Percentiles rank a stretch among this genome's conserved stretches.
These are phyloP conservation scores for Suillus paluster DNA, from an alignment of 768 basidiomycete species.

Conservation along the genomic window DNA sequence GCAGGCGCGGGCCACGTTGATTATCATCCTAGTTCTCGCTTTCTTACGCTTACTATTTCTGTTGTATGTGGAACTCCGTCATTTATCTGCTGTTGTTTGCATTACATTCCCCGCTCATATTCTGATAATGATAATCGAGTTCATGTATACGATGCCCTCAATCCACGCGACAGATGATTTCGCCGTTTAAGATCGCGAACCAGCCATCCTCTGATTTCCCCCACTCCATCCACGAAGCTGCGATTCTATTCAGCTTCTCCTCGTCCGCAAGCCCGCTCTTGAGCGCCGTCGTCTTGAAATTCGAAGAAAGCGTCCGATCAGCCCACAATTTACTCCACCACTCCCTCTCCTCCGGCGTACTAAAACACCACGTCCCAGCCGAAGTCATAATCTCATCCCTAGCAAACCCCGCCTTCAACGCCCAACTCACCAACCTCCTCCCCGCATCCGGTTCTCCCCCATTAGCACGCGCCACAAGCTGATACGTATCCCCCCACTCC, in stretches of 20 bases:
- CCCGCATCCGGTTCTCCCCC: constrained; percentile 47
- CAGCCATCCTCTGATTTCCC: constrained; percentile 36
- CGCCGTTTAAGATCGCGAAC: constrained; percentile 38
- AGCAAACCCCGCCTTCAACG: constrained; percentile 40
- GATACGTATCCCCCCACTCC: constrained; percentile 26
- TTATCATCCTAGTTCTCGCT: neutral
- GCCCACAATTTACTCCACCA: constrained; percentile 47
- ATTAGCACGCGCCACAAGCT: constrained; percentile 29
- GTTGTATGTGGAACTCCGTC: constrained; percentile 13
- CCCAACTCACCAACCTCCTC: constrained; percentile 42
- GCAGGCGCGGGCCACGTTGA: neutral
- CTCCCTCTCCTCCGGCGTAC: constrained; percentile 37
- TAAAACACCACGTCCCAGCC: constrained; percentile 42
- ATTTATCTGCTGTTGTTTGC: constrained; percentile 11
- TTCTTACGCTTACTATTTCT: constrained; percentile 11
- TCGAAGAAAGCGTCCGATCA: constrained; percentile 39
- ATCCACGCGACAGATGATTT: constrained; percentile 33
- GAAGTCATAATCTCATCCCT: constrained; percentile 30
- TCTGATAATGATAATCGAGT: constrained; percentile 3
- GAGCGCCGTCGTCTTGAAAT: constrained; percentile 36
- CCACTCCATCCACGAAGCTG: constrained; percentile 35
- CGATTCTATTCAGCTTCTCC: constrained; percentile 28
- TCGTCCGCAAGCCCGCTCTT: constrained; percentile 26
- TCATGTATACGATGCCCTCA: neutral
- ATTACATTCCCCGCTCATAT: neutral